These are phyloP conservation scores for Lactuca saligna DNA, from an alignment of 129 eudicot species.

Conservation along the genomic window DNA sequence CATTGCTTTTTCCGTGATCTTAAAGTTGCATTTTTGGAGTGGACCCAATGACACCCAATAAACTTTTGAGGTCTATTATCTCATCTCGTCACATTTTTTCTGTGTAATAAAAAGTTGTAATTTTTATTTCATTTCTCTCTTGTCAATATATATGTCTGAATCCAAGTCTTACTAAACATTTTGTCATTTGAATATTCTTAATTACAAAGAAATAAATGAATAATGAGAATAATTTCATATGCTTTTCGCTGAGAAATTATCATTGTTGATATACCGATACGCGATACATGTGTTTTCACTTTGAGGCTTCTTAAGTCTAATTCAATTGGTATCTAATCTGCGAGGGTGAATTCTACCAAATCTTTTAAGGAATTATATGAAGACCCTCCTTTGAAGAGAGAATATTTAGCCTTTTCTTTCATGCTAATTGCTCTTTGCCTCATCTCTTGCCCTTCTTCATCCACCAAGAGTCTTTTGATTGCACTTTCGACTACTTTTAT, in stretches of 20 bases:
- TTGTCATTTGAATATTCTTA: no score
- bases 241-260: background rate
- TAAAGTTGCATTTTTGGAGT: background rate
- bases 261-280: background rate
- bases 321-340: background rate
- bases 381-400: constrained; percentile 39
- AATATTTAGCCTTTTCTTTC: constrained; percentile 27
- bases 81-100: background rate
- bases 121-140: background rate
- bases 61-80: background rate
- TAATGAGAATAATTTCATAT: background rate
- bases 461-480: constrained; percentile 39
- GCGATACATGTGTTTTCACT: background rate
- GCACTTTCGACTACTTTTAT: constrained; percentile 27
- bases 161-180: no score
- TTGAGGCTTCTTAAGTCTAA: background rate
- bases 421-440: constrained; percentile 23
- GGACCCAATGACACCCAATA: no score
- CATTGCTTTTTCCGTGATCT: background rate
- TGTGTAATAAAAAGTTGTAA: no score
- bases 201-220: no score
- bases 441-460: constrained; percentile 44
- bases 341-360: constrained; percentile 24
- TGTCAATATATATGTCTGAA: background rate
- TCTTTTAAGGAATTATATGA: constrained; percentile 32